These are phyloP conservation scores for Sophora flavescens DNA, from an alignment of 306 rosid genomes.

Conservation along the genomic window DNA sequence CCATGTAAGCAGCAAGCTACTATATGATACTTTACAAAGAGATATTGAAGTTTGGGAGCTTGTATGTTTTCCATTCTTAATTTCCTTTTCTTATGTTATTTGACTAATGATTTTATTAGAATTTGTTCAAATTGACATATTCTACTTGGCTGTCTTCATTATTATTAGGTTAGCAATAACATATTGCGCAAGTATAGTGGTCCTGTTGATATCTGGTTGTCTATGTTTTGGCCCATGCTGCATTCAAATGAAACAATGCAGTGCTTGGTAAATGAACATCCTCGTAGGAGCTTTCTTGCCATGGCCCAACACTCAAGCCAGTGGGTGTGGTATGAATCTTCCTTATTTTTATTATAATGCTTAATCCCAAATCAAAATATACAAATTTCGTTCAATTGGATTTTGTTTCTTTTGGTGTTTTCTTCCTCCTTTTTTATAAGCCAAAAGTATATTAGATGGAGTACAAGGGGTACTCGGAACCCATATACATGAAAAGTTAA, in stretches of 20 bases:
- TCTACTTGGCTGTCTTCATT: constrained; percentile 30
- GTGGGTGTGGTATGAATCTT: constrained; percentile 82
- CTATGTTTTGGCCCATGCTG: constrained; percentile 57
- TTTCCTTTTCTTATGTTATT: constrained; percentile 16
- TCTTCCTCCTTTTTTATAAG: too few relatives aligned
- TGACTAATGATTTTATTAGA: constrained; percentile 1
- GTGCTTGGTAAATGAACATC: constrained; percentile 72
- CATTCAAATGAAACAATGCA: constrained; percentile 57
- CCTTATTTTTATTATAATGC: constrained; percentile 23
- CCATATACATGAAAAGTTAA: too few relatives aligned
- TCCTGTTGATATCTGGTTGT: constrained; percentile 85
- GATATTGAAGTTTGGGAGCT: constrained; percentile 90
- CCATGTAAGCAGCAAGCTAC: constrained; percentile 62
- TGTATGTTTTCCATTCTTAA: constrained; percentile 61
- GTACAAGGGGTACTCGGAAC: too few relatives aligned
- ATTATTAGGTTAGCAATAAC: constrained; percentile 75
- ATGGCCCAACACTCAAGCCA: constrained; percentile 94
- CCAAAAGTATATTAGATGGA: too few relatives aligned
- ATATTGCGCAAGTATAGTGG: constrained; percentile 86
- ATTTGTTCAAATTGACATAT: constrained; percentile 5
- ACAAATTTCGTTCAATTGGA: not conserved
- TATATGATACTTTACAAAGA: constrained; percentile 48
- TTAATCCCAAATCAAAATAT: constrained; percentile 17
- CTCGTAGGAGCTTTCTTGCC: constrained; percentile 69
- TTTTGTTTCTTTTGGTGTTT: constrained; percentile 10